Base-by-base conservation (phyloP, 768 basidiomycete genomes). In the Russula compacta region DNA sequence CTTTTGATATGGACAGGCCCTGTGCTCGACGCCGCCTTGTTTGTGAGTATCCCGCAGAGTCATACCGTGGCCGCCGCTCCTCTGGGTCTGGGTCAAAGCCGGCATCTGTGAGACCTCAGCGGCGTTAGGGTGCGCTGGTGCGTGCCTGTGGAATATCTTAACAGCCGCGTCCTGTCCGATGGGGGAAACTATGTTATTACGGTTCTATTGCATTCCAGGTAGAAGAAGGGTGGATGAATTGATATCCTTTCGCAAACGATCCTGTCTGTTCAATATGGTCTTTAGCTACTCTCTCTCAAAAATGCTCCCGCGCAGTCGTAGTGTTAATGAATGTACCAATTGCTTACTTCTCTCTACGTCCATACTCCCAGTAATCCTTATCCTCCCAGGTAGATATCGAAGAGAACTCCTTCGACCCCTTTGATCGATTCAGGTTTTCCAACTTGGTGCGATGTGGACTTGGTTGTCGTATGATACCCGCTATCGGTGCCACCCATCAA, bases 1-100 rank as follows among this genome's bases (percentile, higher is more conserved):
- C 15, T 38, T 51, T 47, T 57, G 54, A 19, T 46, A 56, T 52
- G 36, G 38, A 17, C 46, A 64, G 63, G 56, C 63, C 60, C 10
- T 64, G 63, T 38, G 60, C 55, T 11, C 44, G 60, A 35, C 63
- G 63, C 4, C 49, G 51, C 39, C 60, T 63, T 11, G 56, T 52
- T 1, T 64, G 63, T 51, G 63, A 64, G n/a, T 64, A 62, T 49
- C 63, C 63, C 29, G 55, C 48, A 32, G 56, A 64, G 15, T 64
- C 63, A 0, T 61, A 47, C 7, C 63, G 63, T 21, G 63, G 63
- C 21, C 61, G 61, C 56, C 61, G 61, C 24, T 12, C 61, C 10
- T 12, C 60, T 29, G 24, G 24, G 24, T 12, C 60, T 33, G 60
- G 55, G 6, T 9, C 60, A 24, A 61, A 61, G 24, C 5, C 19